These are phyloP conservation scores for Colletotrichum australisinense DNA, from an alignment of 2,329 filamentous ascomycete species.

Conservation along the genomic window DNA sequence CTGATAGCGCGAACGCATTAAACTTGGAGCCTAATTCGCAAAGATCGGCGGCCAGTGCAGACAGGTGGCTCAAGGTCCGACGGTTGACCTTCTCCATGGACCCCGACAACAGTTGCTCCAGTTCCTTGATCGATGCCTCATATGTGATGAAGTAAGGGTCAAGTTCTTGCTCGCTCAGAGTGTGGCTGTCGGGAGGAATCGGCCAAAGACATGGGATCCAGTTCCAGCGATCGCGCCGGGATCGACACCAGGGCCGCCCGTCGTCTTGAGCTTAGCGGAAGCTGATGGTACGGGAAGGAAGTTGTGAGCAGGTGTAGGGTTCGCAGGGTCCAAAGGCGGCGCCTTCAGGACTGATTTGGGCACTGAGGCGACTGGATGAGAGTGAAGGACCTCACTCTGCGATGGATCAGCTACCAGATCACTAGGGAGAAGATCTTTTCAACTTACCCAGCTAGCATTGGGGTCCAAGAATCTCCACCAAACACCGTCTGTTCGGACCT, in stretches of 20 bases:
- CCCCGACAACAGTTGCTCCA: constrained; percentile 88
- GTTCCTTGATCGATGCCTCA: constrained; percentile 89
- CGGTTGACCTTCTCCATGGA: constrained; percentile 98
- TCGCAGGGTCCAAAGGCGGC: constrained; percentile 94
- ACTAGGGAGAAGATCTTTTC: not conserved
- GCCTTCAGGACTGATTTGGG: constrained; percentile 95
- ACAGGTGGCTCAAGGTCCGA: constrained; percentile 86
- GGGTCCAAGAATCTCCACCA: constrained; percentile 99
- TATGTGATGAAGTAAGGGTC: constrained; percentile 97
- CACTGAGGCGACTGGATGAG: constrained; percentile 88
- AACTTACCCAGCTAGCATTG: constrained; percentile 93
- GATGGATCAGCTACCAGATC: constrained; percentile 40
- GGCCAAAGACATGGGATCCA: constrained; percentile 72
- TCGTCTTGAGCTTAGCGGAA: constrained; percentile 85
- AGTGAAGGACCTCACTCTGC: constrained; percentile 93
- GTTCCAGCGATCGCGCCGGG: constrained; percentile 49
- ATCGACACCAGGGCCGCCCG: constrained; percentile 41
- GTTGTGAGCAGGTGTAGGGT: constrained; percentile 86
- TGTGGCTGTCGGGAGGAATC: constrained; percentile 83
- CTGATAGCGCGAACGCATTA: constrained; percentile 95
- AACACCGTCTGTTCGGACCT: constrained; percentile 91
- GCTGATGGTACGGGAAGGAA: constrained; percentile 88
- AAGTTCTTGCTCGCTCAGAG: constrained; percentile 87
- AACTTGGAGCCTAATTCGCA: constrained; percentile 95
- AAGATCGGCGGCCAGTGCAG: constrained; percentile 85